A percentile compares a stretch with the other conserved stretches of the same genome.
phyloP scores from a whole-genome alignment of 441 rosid genomes.

The Bruguiera hainesii region DNA sequence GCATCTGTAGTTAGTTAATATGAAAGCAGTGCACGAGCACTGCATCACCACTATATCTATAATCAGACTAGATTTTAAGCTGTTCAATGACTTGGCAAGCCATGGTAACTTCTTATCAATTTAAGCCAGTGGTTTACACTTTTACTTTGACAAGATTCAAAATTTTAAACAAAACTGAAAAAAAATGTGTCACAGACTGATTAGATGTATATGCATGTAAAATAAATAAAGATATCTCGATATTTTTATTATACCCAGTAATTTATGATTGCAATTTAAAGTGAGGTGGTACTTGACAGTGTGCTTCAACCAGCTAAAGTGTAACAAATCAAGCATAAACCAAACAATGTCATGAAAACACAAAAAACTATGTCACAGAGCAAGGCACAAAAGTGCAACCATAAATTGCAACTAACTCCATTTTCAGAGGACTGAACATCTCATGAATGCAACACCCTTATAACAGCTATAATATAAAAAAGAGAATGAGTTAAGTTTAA shows the following conservation, averaged over 20 bases:
- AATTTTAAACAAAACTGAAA: background rate
- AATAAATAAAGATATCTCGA: conserved; percentile 11
- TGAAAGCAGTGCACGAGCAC: conserved; percentile 81
- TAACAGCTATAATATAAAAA: conserved; percentile 22
- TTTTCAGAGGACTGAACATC: conserved; percentile 22
- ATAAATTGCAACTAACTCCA: conserved; percentile 28
- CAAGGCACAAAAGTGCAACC: conserved; percentile 18
- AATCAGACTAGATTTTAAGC: conserved; percentile 47
- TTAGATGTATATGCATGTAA: no score
- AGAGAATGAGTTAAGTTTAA: conserved; percentile 1
- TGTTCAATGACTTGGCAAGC: conserved; percentile 35
- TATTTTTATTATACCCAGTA: conserved; percentile 28
- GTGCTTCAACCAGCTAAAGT: conserved; percentile 14
- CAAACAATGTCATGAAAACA: conserved; percentile 26
- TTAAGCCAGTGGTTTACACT: conserved; percentile 29
- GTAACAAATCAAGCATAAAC: conserved; percentile 20
- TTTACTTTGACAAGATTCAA: conserved; percentile 12
- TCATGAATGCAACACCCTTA: conserved; percentile 21
- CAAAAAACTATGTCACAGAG: conserved; percentile 25
- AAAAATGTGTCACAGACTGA: background rate
- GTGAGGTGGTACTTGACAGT: conserved; percentile 5
- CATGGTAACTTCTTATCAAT: conserved; percentile 23
- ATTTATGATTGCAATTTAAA: conserved; percentile 23
- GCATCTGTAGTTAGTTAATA: conserved; percentile 91
- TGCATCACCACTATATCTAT: conserved; percentile 72